Evolutionary conservation across 2,329 filamentous ascomycete species (phyloP).

Genomic region (Penicillium sp.): DNA sequence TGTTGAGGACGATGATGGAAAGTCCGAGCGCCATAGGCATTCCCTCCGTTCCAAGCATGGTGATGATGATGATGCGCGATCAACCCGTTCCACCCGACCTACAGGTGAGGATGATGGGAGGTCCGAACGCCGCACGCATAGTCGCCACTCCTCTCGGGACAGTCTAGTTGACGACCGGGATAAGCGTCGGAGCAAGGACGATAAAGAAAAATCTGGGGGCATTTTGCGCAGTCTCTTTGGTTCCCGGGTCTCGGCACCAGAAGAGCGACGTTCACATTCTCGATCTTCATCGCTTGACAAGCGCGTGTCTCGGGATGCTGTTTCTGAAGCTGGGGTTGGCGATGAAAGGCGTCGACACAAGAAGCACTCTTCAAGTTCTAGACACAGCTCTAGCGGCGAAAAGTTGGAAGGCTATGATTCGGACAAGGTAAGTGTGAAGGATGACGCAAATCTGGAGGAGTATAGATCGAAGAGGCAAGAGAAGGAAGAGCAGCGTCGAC

Average conservation of each 20-base stretch:
- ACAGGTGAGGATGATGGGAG: slow-evolving; percentile 4
- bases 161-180: slow-evolving; percentile 33
- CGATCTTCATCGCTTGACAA: slow-evolving; percentile 31
- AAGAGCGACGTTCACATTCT: slow-evolving; percentile 15
- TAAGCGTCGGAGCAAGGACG: slow-evolving; percentile 33
- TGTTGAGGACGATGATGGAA: not conserved
- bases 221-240: slow-evolving; percentile 41
- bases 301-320: slow-evolving; percentile 30
- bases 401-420: slow-evolving; percentile 43
- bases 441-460: slow-evolving; percentile 35
- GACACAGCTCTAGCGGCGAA: slow-evolving; percentile 45
- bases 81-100: not conserved
- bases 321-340: slow-evolving; percentile 40
- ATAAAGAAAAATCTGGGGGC: slow-evolving; percentile 33
- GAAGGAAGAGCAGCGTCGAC: slow-evolving; percentile 38
- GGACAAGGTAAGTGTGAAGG: slow-evolving; percentile 47
- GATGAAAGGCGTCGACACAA: slow-evolving; percentile 45
- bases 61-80: not conserved
- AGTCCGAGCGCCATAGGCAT: not conserved
- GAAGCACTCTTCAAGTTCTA: slow-evolving; percentile 44
- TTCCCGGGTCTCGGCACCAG: slow-evolving; percentile 35
- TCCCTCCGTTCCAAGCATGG: not conserved
- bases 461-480: slow-evolving; percentile 34
- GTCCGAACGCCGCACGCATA: slow-evolving; percentile 26
- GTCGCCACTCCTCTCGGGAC: slow-evolving; percentile 24